These are phyloP conservation scores for Fusarium sp. DNA, from an alignment of 2,329 filamentous ascomycete species.

Conservation along the genomic window DNA sequence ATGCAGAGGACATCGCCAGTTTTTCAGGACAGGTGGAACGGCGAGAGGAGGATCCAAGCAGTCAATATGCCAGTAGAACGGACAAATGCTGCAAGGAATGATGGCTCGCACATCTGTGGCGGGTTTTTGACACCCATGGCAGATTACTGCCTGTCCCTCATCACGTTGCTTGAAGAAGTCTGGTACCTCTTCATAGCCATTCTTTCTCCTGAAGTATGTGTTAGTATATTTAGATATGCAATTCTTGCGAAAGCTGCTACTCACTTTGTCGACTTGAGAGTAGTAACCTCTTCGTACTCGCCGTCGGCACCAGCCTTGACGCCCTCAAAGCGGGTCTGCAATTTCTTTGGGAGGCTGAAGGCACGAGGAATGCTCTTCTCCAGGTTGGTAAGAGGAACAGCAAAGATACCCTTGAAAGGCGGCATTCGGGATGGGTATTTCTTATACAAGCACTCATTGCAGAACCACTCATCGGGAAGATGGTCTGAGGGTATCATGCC, in stretches of 20 bases:
- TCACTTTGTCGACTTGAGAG: constrained; percentile 74
- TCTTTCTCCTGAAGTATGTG: constrained; percentile 60
- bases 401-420: constrained; percentile 70
- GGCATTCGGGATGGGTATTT: constrained; percentile 62
- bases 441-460: constrained; percentile 75
- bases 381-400: constrained; percentile 71
- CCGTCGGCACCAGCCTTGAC: constrained; percentile 82
- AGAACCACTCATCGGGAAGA: constrained; percentile 85
- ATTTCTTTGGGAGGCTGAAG: constrained; percentile 77
- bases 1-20: constrained; percentile 92
- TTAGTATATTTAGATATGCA: constrained; percentile 10
- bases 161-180: constrained; percentile 79
- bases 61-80: constrained; percentile 89
- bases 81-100: constrained; percentile 87
- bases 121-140: constrained; percentile 79
- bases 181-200: constrained; percentile 70
- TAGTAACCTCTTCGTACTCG: constrained; percentile 79
- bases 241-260: constrained; percentile 49
- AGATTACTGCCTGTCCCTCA: constrained; percentile 82
- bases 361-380: constrained; percentile 78
- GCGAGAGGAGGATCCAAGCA: constrained; percentile 89
- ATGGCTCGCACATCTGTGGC: constrained; percentile 75
- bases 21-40: constrained; percentile 79
- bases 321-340: constrained; percentile 83
- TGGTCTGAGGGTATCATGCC: constrained; percentile 80